Evolutionary conservation across 2,329 filamentous ascomycete species (phyloP), one percentile per base, ranked within the genome.

Genomic region (Boeremia lycopersici): DNA sequence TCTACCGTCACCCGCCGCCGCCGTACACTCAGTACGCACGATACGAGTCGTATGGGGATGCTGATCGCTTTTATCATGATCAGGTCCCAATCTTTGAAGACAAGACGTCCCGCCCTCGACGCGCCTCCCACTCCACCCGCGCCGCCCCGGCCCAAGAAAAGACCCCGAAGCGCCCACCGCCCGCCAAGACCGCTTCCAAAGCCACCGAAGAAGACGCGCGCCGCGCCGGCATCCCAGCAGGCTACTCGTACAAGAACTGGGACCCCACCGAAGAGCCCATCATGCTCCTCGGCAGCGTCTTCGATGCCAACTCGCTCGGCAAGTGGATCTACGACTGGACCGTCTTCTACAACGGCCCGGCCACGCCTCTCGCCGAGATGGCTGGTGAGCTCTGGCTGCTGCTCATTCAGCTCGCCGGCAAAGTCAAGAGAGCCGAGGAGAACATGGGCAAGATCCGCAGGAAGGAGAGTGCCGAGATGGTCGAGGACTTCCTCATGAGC

Each of bases 291-390:
- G 95, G 95, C 45, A 96, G 91, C 72, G 95, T 98, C 52, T 98
- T 98, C 71, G 95, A 98, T 73, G 91, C 93, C 71, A 97, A 98
- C 83, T 96, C 91, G 25, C 84, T 99, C 28, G 95, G 95, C 70
- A 97, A 97, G 79, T 99, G 95, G 95, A 96, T 99, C 71, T 99
- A 96, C 77, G 95, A 98, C 82, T 99, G 95, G 95, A 97, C 95
- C 15, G 91, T 97, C 61, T 96, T 91, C 79, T 88, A 89, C 74
- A 88, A 96, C 64, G 91, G 91, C 33, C 85, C 91, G 12, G 85
- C 85, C 35, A 91, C 89, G 10, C 90, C 92, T 45, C 90, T 97
- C 70, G 86, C 92, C 48, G 92, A 97, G 63, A 88, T 96, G 76
- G 93, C 95, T 2, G 95, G 93, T 64, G 93, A 98, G 70, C 83